A percentile compares a stretch with the other conserved stretches of the same genome.
Conservation (phyloP, 129 eudicot species). For the Pseudognaphalium luteoalbum region DNA sequence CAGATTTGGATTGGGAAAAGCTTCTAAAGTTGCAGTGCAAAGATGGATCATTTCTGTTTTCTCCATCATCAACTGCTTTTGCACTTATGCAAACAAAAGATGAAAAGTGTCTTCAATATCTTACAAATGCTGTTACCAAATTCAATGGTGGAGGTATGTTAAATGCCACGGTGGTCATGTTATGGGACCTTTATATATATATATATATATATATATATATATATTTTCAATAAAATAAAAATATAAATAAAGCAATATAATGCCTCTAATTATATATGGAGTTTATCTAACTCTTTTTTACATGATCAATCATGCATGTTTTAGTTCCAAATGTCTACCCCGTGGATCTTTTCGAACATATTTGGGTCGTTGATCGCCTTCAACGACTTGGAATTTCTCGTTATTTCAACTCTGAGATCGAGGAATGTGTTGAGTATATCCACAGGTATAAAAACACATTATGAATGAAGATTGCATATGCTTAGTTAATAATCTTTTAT, state of each 20-base stretch:
- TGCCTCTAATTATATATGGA: slow-evolving; percentile 9
- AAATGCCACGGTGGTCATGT: background rate
- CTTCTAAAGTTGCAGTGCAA: slow-evolving; percentile 58
- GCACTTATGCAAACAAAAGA: slow-evolving; percentile 91
- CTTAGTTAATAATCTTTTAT: too few relatives aligned
- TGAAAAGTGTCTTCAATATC: slow-evolving; percentile 65
- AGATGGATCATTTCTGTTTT: slow-evolving; percentile 94
- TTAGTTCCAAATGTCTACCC: slow-evolving; percentile 92
- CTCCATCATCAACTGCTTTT: slow-evolving; percentile 97
- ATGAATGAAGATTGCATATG: background rate
- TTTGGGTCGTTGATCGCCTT: slow-evolving; percentile 77
- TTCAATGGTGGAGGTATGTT: slow-evolving; percentile 88
- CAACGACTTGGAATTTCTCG: slow-evolving; percentile 86
- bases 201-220: too few relatives aligned
- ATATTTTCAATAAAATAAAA: too few relatives aligned
- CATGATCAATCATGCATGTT: slow-evolving; percentile 4
- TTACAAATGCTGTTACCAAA: slow-evolving; percentile 54
- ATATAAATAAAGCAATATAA: too few relatives aligned
- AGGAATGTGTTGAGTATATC: slow-evolving; percentile 60
- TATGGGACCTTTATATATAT: too few relatives aligned
- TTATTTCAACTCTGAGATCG: slow-evolving; percentile 62
- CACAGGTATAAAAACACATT: slow-evolving; percentile 38
- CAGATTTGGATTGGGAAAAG: slow-evolving; percentile 79
- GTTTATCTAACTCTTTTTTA: slow-evolving; percentile 12
- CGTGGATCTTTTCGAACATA: slow-evolving; percentile 89